These are phyloP conservation scores for Scutellaria galericulata DNA, from an alignment of 257 asterid genomes.

Conservation along the genomic window DNA sequence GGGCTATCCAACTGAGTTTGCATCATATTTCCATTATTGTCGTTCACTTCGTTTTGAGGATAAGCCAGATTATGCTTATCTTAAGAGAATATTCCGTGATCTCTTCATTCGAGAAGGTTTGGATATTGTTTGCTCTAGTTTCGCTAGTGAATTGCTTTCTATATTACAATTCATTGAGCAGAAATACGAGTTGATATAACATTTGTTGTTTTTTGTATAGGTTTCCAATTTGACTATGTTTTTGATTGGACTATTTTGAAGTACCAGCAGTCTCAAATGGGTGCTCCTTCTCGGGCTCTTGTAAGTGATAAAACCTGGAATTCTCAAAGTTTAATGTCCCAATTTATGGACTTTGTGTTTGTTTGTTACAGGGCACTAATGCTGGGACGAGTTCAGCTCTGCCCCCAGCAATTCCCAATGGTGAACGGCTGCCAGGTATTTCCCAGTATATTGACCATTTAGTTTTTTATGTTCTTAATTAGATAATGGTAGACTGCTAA, in stretches of 20 bases:
- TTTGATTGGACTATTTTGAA: conserved; percentile 98
- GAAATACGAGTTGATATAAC: background rate
- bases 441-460: conserved; percentile 1
- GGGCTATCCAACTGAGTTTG: conserved; percentile 94
- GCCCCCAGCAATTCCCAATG: conserved; percentile 82
- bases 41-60: conserved; percentile 95
- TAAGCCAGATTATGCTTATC: conserved; percentile 97
- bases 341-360: conserved; percentile 13
- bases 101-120: conserved; percentile 98
- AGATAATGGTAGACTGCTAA: background rate
- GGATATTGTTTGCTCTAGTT: conserved; percentile 30
- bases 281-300: conserved; percentile 72
- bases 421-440: conserved; percentile 72
- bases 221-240: conserved; percentile 95
- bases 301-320: conserved; percentile 51
- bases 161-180: background rate
- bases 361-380: conserved; percentile 63
- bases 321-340: conserved; percentile 7
- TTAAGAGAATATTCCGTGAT: conserved; percentile 93
- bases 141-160: background rate
- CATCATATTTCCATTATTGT: conserved; percentile 95
- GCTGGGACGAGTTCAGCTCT: conserved; percentile 88
- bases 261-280: conserved; percentile 93
- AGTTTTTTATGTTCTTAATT: conserved; percentile 14
- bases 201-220: conserved; percentile 44